Evolutionary conservation across 495 filamentous ascomycete genomes (phyloP).

Genomic region (Penicillium antarcticum): DNA sequence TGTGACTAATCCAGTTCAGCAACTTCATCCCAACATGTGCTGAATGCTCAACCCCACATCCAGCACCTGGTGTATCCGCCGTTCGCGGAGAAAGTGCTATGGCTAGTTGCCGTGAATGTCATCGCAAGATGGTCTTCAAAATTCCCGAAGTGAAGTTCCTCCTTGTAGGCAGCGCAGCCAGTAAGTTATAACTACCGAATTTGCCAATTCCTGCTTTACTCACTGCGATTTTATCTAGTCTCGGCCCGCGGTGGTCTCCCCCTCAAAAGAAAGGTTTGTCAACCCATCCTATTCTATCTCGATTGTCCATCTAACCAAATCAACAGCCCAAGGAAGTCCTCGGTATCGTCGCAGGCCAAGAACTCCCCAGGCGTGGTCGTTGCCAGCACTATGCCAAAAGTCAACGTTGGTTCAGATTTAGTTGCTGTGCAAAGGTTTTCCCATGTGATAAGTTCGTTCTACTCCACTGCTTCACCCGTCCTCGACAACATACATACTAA

Average conservation of each 20-base stretch:
- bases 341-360: slow-evolving; percentile 74
- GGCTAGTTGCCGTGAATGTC: slow-evolving; percentile 79
- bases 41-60: slow-evolving; percentile 69
- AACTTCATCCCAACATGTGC: slow-evolving; percentile 80
- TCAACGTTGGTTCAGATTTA: slow-evolving; percentile 81
- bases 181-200: slow-evolving; percentile 18
- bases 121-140: slow-evolving; percentile 75
- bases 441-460: slow-evolving; percentile 65
- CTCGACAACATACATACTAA: slow-evolving; percentile 8
- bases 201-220: not conserved
- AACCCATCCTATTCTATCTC: not conserved
- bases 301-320: not conserved
- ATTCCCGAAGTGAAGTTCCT: slow-evolving; percentile 82
- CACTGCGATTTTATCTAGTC: slow-evolving; percentile 23
- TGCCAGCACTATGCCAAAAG: slow-evolving; percentile 78
- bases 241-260: slow-evolving; percentile 41
- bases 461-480: not conserved
- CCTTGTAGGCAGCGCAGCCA: slow-evolving; percentile 55
- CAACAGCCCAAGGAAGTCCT: slow-evolving; percentile 59
- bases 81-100: slow-evolving; percentile 74
- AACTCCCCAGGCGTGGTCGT: slow-evolving; percentile 69
- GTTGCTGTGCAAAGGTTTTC: slow-evolving; percentile 65
- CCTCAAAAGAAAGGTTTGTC: slow-evolving; percentile 49
- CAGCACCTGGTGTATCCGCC: slow-evolving; percentile 59
- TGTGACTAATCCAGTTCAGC: slow-evolving; percentile 32